Percentiles rank a stretch among this genome's conserved stretches.
These are phyloP conservation scores for Fusarium tricinctum DNA, from an alignment of 2,329 filamentous ascomycete genomes.

Conservation along the genomic window DNA sequence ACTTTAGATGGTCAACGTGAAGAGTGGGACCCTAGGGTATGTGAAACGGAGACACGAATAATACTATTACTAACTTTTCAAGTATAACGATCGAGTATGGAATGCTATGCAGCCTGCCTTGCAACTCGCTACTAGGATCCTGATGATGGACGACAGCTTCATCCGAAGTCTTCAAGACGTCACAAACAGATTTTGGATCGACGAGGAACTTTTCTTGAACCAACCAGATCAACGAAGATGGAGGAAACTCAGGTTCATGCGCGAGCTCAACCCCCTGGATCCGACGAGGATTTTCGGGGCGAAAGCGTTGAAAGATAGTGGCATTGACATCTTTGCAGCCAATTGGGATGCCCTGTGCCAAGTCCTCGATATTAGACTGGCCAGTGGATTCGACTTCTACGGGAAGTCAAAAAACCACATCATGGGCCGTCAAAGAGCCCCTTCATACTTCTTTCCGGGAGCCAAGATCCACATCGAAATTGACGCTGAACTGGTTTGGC, in stretches of 20 bases:
- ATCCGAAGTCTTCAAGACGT: constrained; percentile 42
- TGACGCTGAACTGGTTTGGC: constrained; percentile 44
- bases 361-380: constrained; percentile 20
- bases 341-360: constrained; percentile 11
- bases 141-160: constrained; percentile 41
- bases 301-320: constrained; percentile 4
- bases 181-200: constrained; percentile 45
- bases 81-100: constrained; percentile 50
- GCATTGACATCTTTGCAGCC: constrained; percentile 2
- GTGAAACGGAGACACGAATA: not conserved
- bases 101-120: constrained; percentile 50
- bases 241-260: constrained; percentile 24
- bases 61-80: constrained; percentile 1
- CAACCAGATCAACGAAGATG: not conserved
- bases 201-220: constrained; percentile 10
- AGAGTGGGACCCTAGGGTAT: constrained; percentile 47
- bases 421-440: not conserved
- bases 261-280: constrained; percentile 7
- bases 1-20: constrained; percentile 40
- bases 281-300: constrained; percentile 15
- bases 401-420: not conserved
- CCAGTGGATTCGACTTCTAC: constrained; percentile 26
- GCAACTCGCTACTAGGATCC: constrained; percentile 46
- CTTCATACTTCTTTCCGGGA: not conserved
- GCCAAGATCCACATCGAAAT: constrained; percentile 22